These are phyloP conservation scores for Cryptococcus sp. DNA, from an alignment of 1,284 basidiomycete genomes.

Conservation along the genomic window DNA sequence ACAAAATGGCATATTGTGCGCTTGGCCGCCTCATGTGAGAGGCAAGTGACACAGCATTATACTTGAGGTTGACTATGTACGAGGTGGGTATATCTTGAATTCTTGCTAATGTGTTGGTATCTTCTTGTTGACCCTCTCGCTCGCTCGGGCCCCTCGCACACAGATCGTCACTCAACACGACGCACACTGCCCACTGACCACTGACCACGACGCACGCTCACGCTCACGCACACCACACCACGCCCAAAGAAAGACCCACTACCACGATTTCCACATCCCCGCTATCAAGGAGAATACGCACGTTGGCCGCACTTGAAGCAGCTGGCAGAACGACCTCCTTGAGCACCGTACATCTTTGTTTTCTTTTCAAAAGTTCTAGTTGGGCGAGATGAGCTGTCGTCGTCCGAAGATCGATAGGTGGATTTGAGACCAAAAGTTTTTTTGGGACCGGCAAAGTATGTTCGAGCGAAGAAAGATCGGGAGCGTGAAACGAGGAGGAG, in stretches of 20 bases:
- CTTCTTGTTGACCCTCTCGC: conserved; percentile 18
- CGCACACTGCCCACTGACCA: conserved; percentile 30
- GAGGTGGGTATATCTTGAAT: conserved; percentile 17
- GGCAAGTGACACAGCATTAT: background rate
- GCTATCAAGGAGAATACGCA: conserved; percentile 23
- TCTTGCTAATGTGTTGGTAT: conserved; percentile 21
- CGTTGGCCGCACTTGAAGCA: conserved; percentile 54
- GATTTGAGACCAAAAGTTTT: conserved; percentile 3
- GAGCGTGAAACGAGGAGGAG: background rate
- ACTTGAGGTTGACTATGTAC: conserved; percentile 16
- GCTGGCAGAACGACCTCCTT: conserved; percentile 39
- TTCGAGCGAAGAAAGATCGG: too few relatives aligned
- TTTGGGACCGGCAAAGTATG: background rate
- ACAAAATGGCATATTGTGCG: background rate
- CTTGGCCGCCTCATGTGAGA: background rate
- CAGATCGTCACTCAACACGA: conserved; percentile 11
- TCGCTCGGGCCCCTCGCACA: conserved; percentile 41
- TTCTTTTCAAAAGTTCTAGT: conserved; percentile 10
- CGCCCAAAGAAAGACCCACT: conserved; percentile 24
- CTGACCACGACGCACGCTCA: conserved; percentile 6
- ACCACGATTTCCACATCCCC: too few relatives aligned
- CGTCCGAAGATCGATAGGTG: too few relatives aligned
- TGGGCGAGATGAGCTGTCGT: background rate
- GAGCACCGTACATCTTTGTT: conserved; percentile 41
- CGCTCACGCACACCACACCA: conserved; percentile 17